Evolutionary conservation across 192 early-diverging fungal species (phyloP), one percentile per base, ranked within the genome.

Genomic region (Coemansia sp.): DNA sequence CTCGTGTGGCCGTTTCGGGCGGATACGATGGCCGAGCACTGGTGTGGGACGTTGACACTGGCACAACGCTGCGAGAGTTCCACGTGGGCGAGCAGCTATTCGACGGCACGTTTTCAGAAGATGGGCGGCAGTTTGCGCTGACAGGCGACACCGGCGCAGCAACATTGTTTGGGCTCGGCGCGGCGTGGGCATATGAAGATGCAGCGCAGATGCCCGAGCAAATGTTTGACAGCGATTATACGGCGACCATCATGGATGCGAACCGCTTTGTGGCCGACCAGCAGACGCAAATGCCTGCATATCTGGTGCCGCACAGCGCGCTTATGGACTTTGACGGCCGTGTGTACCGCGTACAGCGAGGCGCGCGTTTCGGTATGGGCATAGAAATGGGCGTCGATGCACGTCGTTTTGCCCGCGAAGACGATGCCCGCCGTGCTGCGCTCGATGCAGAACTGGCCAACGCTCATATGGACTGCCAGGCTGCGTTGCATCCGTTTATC

Each of bases 1-100:
- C 80, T 8, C 79, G 83, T n/a, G 81, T 92, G 2, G 73, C 93
- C 2, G 71, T 96, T 19, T 89, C 90, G 4, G 93, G 89, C 8
- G 88, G 88, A 2, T 92, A 94, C 72, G 93, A 94, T 63, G 93
- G 92, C 21, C 82, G 85, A 2, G 81, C 92, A 4, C 85, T 93
- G 41, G 59, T 94, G 11, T 96, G 94, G 94, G 87, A 96, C 67
- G 83, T 91, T 14, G 66, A 55, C 2, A 77, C 69, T 2, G 89
- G 90, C 39, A 48, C 58, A 21, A 67, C 86, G 38, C 57, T 90
- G 78, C 76, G 76, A 37, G 84, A 83, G 61, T 67, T 83, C 59
- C 59, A 62, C 23, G 73, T 86, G 21, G 63, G 76, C 58, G 84
- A 88, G 52, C 75, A 77, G 49, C 82, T 91, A 21, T 84, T 90